Evolutionary conservation across 352 stramenopile genomes (phyloP), one percentile per base, ranked within the genome.

Genomic region (Elongisporangium prolatum): DNA sequence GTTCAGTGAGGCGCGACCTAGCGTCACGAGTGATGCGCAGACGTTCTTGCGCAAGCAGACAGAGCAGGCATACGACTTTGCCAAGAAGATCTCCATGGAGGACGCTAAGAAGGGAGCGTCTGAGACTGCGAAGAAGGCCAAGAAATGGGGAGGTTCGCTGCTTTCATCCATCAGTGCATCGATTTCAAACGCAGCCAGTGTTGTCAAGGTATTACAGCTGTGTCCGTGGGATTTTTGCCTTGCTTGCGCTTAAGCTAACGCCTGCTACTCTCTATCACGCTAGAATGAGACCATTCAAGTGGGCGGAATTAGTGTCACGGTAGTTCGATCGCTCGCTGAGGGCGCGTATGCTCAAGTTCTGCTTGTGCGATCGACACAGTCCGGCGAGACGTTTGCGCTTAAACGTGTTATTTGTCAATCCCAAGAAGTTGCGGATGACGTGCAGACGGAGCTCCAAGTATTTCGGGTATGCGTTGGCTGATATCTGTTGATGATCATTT

Each of bases 61-160:
- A 21, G 85, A 92, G 54, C 81, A 91, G 60, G 85, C 83, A 20
- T 91, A 92, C 61, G 85, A 92, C 54, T 93, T 95, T 68, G 85
- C 85, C 6, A 95, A 95, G 64, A 93, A 92, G 56, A 87, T 95
- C n/a, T 86, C 74, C 6, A 87, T 92, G 50, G 85, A 95, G 59
- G 85, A 95, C 62, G 84, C 82, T 3, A 93, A 92, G 60, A 92
- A 91, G 49, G 79, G 80, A 5, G 85, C 83, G 3, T 74, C 77
- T 0, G 85, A 93, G 61, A 93, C 84, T 4, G 85, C 85, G n/a
- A 90, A 93, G 66, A 95, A 95, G 44, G 85, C 85, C 2, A 93
- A 93, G 56, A 95, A 93, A 44, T 95, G 83, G 85, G 85, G 85
- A 21, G 83, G 80, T 0, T 92, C 83, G 47, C 71, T 94, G 51